A percentile compares a stretch with the other conserved stretches of the same genome.
Conservation (phyloP, 495 filamentous ascomycete genomes). For the Penicillium alfredii region DNA sequence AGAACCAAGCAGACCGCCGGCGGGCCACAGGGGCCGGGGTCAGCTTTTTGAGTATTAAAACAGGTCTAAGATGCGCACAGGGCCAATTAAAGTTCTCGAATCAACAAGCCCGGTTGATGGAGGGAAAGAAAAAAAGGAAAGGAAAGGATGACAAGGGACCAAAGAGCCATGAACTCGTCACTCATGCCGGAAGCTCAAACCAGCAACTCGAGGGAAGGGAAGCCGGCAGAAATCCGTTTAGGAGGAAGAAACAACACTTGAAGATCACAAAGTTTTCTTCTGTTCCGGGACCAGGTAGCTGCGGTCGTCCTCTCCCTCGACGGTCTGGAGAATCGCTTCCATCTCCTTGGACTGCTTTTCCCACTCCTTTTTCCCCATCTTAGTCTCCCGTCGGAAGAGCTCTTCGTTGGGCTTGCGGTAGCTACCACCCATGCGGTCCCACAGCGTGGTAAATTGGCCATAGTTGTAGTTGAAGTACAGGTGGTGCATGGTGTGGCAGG, state of each 20-base stretch:
- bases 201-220: neutral
- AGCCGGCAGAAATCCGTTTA: neutral
- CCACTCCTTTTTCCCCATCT: constrained; percentile 82
- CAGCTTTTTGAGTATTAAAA: neutral
- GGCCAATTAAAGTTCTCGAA: neutral
- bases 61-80: neutral
- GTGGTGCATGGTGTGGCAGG: constrained; percentile 95
- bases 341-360: constrained; percentile 75
- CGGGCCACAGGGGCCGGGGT: neutral
- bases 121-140: neutral
- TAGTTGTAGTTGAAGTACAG: constrained; percentile 99
- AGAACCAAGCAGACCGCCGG: neutral
- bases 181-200: neutral
- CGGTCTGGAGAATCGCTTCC: constrained; percentile 74
- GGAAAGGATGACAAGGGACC: neutral
- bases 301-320: constrained; percentile 85
- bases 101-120: neutral
- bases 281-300: constrained; percentile 49
- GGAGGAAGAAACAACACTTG: neutral
- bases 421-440: constrained; percentile 85
- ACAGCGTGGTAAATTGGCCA: constrained; percentile 91
- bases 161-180: neutral
- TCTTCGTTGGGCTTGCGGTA: constrained; percentile 85
- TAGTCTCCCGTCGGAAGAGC: constrained; percentile 79
- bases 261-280: constrained; percentile 38